phyloP scores from a whole-genome alignment of 768 basidiomycete genomes.

The Dacryopinax spathularia region DNA sequence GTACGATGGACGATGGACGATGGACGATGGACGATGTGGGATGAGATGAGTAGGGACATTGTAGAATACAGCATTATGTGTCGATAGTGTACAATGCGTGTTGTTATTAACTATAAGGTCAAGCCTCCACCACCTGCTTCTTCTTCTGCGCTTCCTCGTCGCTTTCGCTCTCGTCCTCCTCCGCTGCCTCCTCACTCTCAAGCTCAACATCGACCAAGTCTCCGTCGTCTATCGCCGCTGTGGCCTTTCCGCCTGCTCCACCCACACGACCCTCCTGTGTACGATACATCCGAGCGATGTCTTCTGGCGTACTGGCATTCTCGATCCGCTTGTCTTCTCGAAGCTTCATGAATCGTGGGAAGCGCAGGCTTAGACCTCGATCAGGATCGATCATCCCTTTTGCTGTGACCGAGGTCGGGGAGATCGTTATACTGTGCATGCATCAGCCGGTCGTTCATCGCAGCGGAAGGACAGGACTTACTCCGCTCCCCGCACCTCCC shows the following conservation, averaged over 20 bases:
- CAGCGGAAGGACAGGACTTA: conserved; percentile 39
- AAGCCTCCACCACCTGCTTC: not conserved
- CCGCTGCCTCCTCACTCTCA: conserved; percentile 19
- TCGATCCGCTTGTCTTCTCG: conserved; percentile 62
- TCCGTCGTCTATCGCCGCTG: conserved; percentile 37
- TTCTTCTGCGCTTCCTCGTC: not conserved
- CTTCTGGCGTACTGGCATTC: conserved; percentile 54
- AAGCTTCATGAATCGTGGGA: conserved; percentile 67
- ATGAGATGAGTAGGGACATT: no score
- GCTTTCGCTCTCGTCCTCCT: conserved; percentile 19
- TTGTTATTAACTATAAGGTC: not conserved
- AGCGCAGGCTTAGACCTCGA: conserved; percentile 69
- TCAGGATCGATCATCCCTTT: conserved; percentile 36
- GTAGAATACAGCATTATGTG: not conserved
- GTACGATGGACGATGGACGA: no score
- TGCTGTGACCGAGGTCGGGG: conserved; percentile 73
- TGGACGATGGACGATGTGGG: no score
- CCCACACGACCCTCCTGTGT: conserved; percentile 38
- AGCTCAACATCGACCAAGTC: conserved; percentile 45
- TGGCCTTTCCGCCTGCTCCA: conserved; percentile 16
- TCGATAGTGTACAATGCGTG: not conserved
- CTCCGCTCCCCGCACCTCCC: conserved; percentile 59
- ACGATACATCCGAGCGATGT: conserved; percentile 55
- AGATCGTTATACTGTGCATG: conserved; percentile 52
- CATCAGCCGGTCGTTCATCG: conserved; percentile 10